Percentiles rank a stretch among this genome's conserved stretches.
Conservation (phyloP, 1,284 basidiomycete species). For the Rugosomyces carneus region DNA sequence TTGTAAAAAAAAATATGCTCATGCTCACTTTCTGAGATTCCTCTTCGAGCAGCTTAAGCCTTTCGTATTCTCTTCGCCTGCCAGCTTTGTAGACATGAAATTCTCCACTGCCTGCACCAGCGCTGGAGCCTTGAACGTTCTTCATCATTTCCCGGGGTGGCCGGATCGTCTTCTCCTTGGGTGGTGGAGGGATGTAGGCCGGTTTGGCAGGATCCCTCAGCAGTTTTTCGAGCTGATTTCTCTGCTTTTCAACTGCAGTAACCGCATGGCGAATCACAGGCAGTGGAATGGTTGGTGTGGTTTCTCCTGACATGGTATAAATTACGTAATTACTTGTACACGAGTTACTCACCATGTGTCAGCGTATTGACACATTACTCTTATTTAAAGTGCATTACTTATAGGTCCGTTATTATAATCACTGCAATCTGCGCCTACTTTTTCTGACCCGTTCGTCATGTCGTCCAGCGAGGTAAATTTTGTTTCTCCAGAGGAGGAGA, state of each 20-base stretch:
- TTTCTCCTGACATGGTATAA: background rate
- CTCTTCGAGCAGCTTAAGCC: conserved; percentile 89
- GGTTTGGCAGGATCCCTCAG: conserved; percentile 84
- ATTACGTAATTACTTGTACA: background rate
- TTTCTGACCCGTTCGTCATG: background rate
- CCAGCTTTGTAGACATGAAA: conserved; percentile 99
- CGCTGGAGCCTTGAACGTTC: conserved; percentile 92
- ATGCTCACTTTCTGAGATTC: conserved; percentile 59
- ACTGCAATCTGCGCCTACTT: too few relatives aligned
- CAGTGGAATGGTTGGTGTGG: conserved; percentile 19
- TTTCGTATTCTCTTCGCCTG: conserved; percentile 90
- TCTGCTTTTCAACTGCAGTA: conserved; percentile 69
- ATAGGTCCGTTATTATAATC: too few relatives aligned
- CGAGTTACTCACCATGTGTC: background rate
- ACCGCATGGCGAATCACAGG: conserved; percentile 55
- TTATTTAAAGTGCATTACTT: background rate
- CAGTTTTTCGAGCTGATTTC: conserved; percentile 74
- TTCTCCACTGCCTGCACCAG: conserved; percentile 90
- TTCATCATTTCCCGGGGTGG: conserved; percentile 95
- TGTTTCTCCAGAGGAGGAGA: conserved; percentile 4
- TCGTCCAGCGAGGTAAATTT: conserved; percentile 5
- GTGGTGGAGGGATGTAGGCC: conserved; percentile 67
- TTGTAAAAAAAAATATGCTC: background rate
- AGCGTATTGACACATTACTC: background rate
- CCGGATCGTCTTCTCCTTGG: conserved; percentile 74